Evolutionary conservation across 1,139 yeast genomes (phyloP).

Genomic region (Spathaspora jeffriesii): DNA sequence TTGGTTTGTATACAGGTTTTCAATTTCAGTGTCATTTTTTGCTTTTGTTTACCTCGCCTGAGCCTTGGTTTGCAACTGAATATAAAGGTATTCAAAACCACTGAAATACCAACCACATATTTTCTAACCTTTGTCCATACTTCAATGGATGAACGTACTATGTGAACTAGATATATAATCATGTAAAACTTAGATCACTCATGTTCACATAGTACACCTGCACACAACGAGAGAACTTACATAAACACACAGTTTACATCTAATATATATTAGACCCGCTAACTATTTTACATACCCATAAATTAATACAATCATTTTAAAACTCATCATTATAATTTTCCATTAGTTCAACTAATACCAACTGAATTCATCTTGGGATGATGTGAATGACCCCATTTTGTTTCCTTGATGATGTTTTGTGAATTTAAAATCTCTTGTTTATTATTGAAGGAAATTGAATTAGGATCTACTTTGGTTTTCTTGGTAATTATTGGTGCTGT

Average conservation of each 20-base stretch:
- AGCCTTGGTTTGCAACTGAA: neutral
- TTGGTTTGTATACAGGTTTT: neutral
- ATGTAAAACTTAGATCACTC: neutral
- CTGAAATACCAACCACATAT: neutral
- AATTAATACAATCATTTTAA: neutral
- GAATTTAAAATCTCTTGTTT: constrained; percentile 13
- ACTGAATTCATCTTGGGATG: neutral
- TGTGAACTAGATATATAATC: neutral
- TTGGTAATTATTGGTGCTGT: constrained; percentile 9
- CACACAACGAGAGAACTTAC: neutral
- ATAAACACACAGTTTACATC: neutral
- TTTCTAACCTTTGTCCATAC: neutral
- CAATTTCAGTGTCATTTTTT: neutral
- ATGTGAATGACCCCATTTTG: constrained; percentile 1
- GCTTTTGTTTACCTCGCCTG: neutral
- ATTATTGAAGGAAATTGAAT: constrained; percentile 14
- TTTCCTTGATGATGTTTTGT: constrained; percentile 1
- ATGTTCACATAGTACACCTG: neutral
- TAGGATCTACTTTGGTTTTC: constrained; percentile 4
- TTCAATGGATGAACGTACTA: neutral
- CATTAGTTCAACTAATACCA: neutral
- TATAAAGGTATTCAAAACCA: too few relatives aligned
- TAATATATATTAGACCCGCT: neutral
- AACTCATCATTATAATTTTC: neutral
- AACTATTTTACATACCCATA: neutral